Percentiles rank a stretch among this genome's conserved stretches.
Conservation (phyloP, 208 protist species). For the Plasmodiophora brassicae region DNA sequence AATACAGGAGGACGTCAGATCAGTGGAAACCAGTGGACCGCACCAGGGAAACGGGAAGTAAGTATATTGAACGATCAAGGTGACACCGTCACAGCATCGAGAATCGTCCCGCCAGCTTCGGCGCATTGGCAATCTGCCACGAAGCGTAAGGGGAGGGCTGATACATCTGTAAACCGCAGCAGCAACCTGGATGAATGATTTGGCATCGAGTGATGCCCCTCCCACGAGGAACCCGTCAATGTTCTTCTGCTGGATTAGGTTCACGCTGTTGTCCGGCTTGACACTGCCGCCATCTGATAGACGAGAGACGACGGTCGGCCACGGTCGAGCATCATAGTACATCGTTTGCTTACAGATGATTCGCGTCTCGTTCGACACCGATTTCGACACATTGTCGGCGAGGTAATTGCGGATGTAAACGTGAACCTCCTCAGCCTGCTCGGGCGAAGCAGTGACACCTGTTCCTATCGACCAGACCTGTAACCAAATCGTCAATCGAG, state of each 20-base stretch:
- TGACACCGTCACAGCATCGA: not conserved
- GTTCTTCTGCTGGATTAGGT: constrained; percentile 32
- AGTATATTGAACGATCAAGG: not conserved
- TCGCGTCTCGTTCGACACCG: constrained; percentile 36
- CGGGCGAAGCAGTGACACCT: constrained; percentile 38
- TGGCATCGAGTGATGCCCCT: constrained; percentile 49
- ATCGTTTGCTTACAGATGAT: no score
- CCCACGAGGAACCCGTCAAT: constrained; percentile 55
- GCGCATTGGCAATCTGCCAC: not conserved
- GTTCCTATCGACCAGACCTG: constrained; percentile 52
- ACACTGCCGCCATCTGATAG: constrained; percentile 45
- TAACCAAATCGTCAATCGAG: not conserved
- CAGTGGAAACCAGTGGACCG: no score
- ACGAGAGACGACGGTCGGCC: no score
- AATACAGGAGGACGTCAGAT: no score
- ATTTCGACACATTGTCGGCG: not conserved
- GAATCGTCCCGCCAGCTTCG: not conserved
- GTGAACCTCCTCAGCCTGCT: constrained; percentile 51
- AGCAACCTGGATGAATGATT: not conserved
- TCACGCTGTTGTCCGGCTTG: constrained; percentile 42
- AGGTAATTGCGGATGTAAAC: constrained; percentile 19
- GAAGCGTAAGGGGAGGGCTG: no score
- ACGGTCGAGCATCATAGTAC: no score
- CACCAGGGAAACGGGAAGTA: no score
- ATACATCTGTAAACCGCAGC: not conserved